phyloP scores from a whole-genome alignment of 257 asterid genomes.

The Haberlea rhodopensis region DNA sequence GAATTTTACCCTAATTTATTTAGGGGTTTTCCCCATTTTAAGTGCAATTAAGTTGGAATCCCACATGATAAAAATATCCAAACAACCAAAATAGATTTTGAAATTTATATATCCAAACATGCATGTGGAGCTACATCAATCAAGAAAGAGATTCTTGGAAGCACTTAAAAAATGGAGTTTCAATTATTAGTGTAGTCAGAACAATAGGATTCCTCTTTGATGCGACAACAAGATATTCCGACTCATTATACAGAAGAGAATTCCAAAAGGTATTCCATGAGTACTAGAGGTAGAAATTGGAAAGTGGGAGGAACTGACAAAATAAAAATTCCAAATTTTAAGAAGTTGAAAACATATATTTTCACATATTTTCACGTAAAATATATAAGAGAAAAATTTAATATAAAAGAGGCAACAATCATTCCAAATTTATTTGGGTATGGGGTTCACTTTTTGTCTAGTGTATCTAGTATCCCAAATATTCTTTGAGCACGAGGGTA shows the following conservation, averaged over 20 bases:
- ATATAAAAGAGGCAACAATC: too few relatives aligned
- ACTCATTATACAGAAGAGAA: conserved; percentile 26
- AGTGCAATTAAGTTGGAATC: neutral
- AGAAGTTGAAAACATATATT: neutral
- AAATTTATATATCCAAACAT: neutral
- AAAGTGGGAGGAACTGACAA: neutral
- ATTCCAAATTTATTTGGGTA: too few relatives aligned
- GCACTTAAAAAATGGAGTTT: conserved; percentile 48
- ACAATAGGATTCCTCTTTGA: conserved; percentile 60
- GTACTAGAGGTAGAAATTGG: conserved; percentile 23
- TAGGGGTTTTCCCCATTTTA: neutral
- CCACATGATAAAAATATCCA: neutral
- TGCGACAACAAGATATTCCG: conserved; percentile 49
- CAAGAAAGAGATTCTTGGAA: conserved; percentile 63
- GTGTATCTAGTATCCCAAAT: too few relatives aligned
- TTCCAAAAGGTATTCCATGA: conserved; percentile 32
- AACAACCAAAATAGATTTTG: neutral
- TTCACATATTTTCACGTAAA: neutral
- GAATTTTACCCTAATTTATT: neutral
- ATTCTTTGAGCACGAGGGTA: too few relatives aligned
- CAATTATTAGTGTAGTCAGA: conserved; percentile 52
- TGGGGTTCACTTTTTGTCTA: too few relatives aligned
- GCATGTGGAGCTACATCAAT: conserved; percentile 41
- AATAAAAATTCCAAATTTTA: neutral
- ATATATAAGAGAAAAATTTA: too few relatives aligned